Base-by-base conservation (phyloP, 2,329 filamentous ascomycete genomes). In the Teratosphaeriaceae sp. region DNA sequence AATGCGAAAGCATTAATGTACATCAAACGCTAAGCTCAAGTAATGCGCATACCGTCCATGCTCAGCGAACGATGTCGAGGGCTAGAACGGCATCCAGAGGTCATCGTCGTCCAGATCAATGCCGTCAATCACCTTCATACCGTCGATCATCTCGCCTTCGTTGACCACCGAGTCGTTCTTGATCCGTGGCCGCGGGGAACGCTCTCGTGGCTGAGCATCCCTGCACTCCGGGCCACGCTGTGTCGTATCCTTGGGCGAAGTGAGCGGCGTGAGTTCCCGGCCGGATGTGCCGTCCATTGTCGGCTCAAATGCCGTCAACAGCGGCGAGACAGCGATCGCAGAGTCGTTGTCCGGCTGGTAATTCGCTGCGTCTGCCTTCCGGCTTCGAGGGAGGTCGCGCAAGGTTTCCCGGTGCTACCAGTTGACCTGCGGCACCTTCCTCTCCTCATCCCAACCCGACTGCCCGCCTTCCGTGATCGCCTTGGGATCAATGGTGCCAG, bases 21-120 rank as follows among this genome's bases (percentile, higher is more conserved):
- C 61, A 13, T 76, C 78, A 15, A 80, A 80, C 41, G 69, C 27
- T 30, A 13, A 13, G 27, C 27, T n/a, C 67, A 16, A 79, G 72
- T 50, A 78, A 79, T 19, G 85, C 96, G 58, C 85, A 87, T 0
- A 96, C 96, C 62, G 90, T 87, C 58, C 86, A 37, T 94, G 88
- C 88, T 85, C 84, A n/a, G 88, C 88, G 16, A 92, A 88, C 0
- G 62, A 94, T 48, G 84, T 95, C 11, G 88, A 95, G 67, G 71
- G 79, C 1, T 67, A n/a, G n/a, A n/a, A n/a, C n/a, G n/a, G n/a
- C n/a, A n/a, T n/a, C n/a, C n/a, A n/a, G n/a, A n/a, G n/a, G n/a
- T n/a, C 81, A 82, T 86, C 50, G 80, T 86, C 27, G 4, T 30
- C 27, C 5, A 30, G 3, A 12, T 75, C 82, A 12, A 34, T 19